Percentiles rank a stretch among this genome's conserved stretches.
phyloP scores from a whole-genome alignment of 2,329 filamentous ascomycete genomes.

The Alternaria sp. region DNA sequence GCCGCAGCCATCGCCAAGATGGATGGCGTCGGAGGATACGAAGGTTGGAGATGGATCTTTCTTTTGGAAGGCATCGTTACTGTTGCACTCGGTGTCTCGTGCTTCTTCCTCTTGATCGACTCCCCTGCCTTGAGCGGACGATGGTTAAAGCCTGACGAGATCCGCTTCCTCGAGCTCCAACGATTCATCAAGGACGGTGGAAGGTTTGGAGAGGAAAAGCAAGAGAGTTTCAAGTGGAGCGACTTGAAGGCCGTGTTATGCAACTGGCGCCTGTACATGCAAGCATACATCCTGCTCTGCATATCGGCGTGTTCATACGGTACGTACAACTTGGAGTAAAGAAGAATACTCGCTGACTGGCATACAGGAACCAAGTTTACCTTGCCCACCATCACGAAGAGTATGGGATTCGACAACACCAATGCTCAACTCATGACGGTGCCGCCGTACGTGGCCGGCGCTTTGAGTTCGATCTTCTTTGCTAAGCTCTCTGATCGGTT shows the following conservation, averaged over 20 bases:
- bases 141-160: conserved; percentile 36
- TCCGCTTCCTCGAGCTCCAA: conserved; percentile 31
- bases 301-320: conserved; percentile 39
- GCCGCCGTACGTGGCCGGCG: conserved; percentile 37
- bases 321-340: conserved; percentile 1
- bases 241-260: conserved; percentile 36
- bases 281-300: conserved; percentile 38
- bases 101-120: conserved; percentile 42
- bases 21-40: conserved; percentile 51
- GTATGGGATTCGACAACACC: conserved; percentile 41
- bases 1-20: conserved; percentile 50
- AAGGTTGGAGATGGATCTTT: conserved; percentile 56
- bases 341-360: background rate
- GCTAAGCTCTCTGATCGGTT: conserved; percentile 36
- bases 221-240: conserved; percentile 30
- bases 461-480: conserved; percentile 34
- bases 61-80: conserved; percentile 53
- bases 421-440: conserved; percentile 42
- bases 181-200: conserved; percentile 36
- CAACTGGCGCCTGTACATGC: conserved; percentile 43
- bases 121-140: conserved; percentile 26
- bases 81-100: conserved; percentile 28
- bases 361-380: conserved; percentile 7
- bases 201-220: conserved; percentile 26
- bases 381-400: conserved; percentile 37